Evolutionary conservation across 2,329 filamentous ascomycete species (phyloP), one percentile per base, ranked within the genome.

Genomic region (Ophiosphaerella korrae): DNA sequence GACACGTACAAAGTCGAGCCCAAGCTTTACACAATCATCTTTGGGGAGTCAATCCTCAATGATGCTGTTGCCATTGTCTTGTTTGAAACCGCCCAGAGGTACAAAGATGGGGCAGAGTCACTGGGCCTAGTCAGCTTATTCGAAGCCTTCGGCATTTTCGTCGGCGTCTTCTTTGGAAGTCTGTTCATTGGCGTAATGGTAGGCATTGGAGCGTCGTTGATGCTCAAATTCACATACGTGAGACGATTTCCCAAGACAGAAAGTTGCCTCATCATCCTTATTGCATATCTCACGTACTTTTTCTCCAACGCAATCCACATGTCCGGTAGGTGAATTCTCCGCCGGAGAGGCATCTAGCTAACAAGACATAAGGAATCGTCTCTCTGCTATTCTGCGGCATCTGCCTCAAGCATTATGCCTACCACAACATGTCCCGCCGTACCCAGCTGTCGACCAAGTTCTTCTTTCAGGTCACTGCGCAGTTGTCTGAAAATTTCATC

Each of bases 1-100:
- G 97, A 97, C 74, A 89, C 94, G 1, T 99, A 97, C 84, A 97
- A 97, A 77, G 94, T 99, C 65, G 94, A 99, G 67, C 94, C 94
- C 2, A 97, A 97, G 77, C 84, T 99, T 14, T 99, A 99, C 77
- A 99, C 94, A 26, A 87, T 99, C 72, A 99, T 99, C 62, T 99
- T 99, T 74, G 94, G 94, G 71, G 94, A 99, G 77, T 96, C 93
- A 7, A 97, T 99, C 53, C 80, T 99, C 48, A 99, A 99, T 73
- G 94, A 99, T 78, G 94, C 94, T 38, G 93, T 99, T 68, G 94
- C 94, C 59, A 99, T 99, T 74, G 94, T 99, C 68, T 85, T 99
- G 62, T 99, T 99, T 76, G 93, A 99, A 78, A 97, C 94, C 4
- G 94, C 94, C 9, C 93, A 97, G 73, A 89, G 90, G 72, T 96